A percentile compares a stretch with the other conserved stretches of the same genome.
Evolutionary conservation across 768 basidiomycete species (phyloP).

Genomic region (Hygrocybe coccinea): DNA sequence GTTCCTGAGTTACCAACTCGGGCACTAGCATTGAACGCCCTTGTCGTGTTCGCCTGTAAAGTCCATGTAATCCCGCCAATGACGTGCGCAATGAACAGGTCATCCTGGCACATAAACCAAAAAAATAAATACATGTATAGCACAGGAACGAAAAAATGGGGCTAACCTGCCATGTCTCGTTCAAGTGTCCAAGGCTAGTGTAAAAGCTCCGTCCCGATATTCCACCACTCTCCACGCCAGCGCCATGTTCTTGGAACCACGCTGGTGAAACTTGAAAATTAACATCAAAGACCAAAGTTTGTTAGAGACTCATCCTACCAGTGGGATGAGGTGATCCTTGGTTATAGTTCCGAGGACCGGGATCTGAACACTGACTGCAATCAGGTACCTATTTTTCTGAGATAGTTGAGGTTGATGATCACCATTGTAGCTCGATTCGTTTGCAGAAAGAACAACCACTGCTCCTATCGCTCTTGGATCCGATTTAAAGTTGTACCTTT

Average conservation of each 20-base stretch:
- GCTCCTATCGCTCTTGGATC: conserved; percentile 66
- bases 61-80: conserved; percentile 72
- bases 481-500: conserved; percentile 66
- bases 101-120: conserved; percentile 40
- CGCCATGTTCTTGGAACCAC: conserved; percentile 78
- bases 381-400: neutral
- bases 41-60: conserved; percentile 64
- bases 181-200: conserved; percentile 74
- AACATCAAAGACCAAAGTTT: neutral
- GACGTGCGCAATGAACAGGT: conserved; percentile 66
- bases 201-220: conserved; percentile 76
- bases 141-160: neutral
- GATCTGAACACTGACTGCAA: conserved; percentile 30
- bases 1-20: conserved; percentile 47
- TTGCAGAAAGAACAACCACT: conserved; percentile 54
- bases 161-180: conserved; percentile 70
- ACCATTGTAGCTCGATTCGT: conserved; percentile 63
- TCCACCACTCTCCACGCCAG: conserved; percentile 49
- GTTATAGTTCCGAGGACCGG: conserved; percentile 46
- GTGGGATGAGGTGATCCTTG: conserved; percentile 77
- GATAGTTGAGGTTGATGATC: neutral
- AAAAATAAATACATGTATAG: neutral
- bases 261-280: conserved; percentile 51
- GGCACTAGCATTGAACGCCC: conserved; percentile 55
- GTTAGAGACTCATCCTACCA: conserved; percentile 37